These are phyloP conservation scores for Turritis glabra DNA, from an alignment of 345 rosid species.

Conservation along the genomic window DNA sequence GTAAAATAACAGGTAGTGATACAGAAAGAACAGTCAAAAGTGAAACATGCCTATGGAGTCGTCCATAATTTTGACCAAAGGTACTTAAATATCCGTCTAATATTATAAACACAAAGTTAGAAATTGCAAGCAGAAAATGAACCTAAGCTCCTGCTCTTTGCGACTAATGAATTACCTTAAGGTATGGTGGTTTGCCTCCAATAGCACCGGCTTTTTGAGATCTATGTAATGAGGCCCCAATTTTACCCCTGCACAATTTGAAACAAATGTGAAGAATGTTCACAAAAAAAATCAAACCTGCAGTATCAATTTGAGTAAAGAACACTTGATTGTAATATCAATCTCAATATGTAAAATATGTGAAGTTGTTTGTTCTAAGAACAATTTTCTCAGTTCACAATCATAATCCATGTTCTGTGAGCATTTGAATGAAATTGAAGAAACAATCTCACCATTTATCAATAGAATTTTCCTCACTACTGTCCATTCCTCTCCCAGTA, in stretches of 20 bases:
- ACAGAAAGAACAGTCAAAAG: conserved; percentile 11
- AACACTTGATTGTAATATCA: background rate
- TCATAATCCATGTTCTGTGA: background rate
- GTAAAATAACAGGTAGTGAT: background rate
- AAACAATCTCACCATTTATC: conserved; percentile 55
- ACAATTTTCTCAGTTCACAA: conserved; percentile 14
- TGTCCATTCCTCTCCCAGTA: conserved; percentile 83
- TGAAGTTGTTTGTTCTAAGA: conserved; percentile 2
- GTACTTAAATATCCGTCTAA: background rate
- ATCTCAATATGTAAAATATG: background rate
- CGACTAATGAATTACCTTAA: conserved; percentile 47
- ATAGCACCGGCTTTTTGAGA: conserved; percentile 44
- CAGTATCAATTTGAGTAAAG: conserved; percentile 11
- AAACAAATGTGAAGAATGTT: conserved; percentile 5
- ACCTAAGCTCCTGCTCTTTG: conserved; percentile 4
- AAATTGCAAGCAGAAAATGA: conserved; percentile 2
- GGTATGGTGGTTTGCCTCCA: conserved; percentile 73
- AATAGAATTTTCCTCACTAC: conserved; percentile 55
- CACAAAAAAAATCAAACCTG: conserved; percentile 16
- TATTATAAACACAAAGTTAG: background rate
- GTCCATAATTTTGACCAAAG: background rate
- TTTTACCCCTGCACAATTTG: conserved; percentile 63
- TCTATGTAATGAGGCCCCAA: conserved; percentile 75
- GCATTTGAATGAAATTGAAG: conserved; percentile 4
- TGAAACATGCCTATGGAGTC: background rate